Evolutionary conservation across 345 rosid species (phyloP).

Genomic region (Trapa bicornis): DNA sequence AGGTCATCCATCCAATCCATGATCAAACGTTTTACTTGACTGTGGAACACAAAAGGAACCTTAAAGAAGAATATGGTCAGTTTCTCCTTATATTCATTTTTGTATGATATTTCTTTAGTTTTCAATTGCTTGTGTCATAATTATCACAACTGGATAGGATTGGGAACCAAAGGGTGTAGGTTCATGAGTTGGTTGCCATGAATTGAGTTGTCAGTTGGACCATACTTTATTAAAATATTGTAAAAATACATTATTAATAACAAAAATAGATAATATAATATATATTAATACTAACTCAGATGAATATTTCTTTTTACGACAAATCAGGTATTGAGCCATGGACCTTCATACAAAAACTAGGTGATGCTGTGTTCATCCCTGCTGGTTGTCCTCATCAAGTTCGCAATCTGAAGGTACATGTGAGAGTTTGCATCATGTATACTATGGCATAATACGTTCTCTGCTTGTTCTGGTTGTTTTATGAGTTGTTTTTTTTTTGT

Average conservation of each 20-base stretch:
- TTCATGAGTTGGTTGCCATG: too few species aligned
- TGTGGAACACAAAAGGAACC: constrained; percentile 31
- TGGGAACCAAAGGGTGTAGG: too few species aligned
- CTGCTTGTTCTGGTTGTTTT: not conserved
- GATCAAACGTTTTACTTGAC: constrained; percentile 39
- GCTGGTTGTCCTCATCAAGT: constrained; percentile 55
- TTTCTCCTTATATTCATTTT: not conserved
- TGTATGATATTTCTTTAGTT: not conserved
- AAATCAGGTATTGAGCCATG: constrained; percentile 37
- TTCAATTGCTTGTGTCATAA: not conserved
- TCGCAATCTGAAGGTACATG: constrained; percentile 35
- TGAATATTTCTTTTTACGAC: not conserved
- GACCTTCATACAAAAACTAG: constrained; percentile 40
- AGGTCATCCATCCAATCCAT: constrained; percentile 38
- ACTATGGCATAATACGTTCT: not conserved
- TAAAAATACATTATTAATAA: too few species aligned
- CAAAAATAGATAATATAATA: too few species aligned
- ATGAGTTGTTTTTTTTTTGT: not conserved
- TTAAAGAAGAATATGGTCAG: constrained; percentile 39
- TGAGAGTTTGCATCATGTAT: not conserved
- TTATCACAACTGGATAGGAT: too few species aligned
- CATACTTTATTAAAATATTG: too few species aligned
- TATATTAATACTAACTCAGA: not conserved
- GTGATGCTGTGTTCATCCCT: constrained; percentile 50
- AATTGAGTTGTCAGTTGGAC: too few species aligned